Base-by-base conservation (phyloP, 169 alveolate species). In the Plasmodium inui region DNA sequence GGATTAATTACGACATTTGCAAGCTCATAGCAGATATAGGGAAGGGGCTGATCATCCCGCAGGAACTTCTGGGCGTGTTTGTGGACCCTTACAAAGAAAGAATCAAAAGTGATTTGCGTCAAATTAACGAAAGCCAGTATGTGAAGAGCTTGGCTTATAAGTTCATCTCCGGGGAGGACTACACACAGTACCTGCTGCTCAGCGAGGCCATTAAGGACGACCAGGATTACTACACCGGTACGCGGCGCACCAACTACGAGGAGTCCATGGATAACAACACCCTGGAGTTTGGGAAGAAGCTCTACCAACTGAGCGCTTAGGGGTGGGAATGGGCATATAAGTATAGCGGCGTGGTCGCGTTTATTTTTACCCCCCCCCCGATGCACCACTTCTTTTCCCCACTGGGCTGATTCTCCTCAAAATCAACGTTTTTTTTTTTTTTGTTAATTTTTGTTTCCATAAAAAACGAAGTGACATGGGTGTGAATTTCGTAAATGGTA, bases 1-100 rank as follows among this genome's bases (percentile, higher is more conserved):
- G 93, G 53, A 97, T 98, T 9, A 96, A 96, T 67, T 97, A 93
- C 90, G 99, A 98, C 90, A 79, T 98, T 46, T 78, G 95, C 14
- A 84, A 73, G 37, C 37, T 84, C n/a, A 55, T 91, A 71, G 73
- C 93, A 0, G 82, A 92, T 85, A 93, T 95, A 30, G 94, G 93
- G 22, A 84, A 84, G 67, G 93, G 93, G 6, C 53, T 78, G 34
- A 93, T 80, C 3, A 46, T 71, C 9, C 92, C 93, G 14, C 88
- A 79, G 39, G 93, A 92, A 82, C 46, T 92, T 22, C 76, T 92
- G 37, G 92, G 92, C 5, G 95, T 74, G 61, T 84, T 84, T 92
- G 93, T 92, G 12, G 95, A 83, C 32, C 92, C 92, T 5, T 83
- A 92, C 37, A 92, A 92, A 71, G 92, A 92, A 57, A 74, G 95